phyloP scores from a whole-genome alignment of 345 rosid genomes.

The Dovyalis caffra region DNA sequence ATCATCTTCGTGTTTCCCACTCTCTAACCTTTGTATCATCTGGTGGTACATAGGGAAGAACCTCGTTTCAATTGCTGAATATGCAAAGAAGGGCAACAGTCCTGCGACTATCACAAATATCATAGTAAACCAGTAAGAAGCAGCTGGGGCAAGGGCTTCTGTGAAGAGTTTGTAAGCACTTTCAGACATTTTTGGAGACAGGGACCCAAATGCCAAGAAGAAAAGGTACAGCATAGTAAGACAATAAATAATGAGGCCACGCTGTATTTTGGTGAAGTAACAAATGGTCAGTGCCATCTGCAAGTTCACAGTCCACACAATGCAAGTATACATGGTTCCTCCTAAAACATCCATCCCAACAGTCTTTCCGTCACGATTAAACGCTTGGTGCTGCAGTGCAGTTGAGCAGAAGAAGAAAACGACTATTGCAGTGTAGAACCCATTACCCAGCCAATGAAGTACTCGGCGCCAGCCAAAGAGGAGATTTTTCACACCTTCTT shows the following conservation, averaged over 20 bases:
- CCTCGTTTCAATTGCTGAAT: constrained; percentile 59
- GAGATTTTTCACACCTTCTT: constrained; percentile 82
- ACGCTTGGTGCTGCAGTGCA: constrained; percentile 67
- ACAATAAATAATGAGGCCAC: constrained; percentile 67
- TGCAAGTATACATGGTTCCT: constrained; percentile 71
- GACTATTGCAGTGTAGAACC: constrained; percentile 52
- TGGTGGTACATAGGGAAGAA: constrained; percentile 95
- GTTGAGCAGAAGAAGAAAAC: constrained; percentile 66
- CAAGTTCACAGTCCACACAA: constrained; percentile 85
- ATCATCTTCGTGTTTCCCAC: constrained; percentile 62
- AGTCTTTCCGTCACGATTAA: constrained; percentile 58
- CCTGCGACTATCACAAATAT: constrained; percentile 50
- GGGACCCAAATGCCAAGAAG: constrained; percentile 54
- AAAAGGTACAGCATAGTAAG: constrained; percentile 70
- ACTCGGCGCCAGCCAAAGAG: constrained; percentile 86
- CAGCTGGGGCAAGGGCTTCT: constrained; percentile 77
- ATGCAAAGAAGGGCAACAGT: constrained; percentile 63
- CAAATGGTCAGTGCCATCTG: constrained; percentile 71
- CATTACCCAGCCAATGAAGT: constrained; percentile 78
- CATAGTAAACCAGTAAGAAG: constrained; percentile 69
- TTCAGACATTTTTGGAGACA: constrained; percentile 40
- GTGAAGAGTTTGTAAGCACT: constrained; percentile 63
- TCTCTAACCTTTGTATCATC: constrained; percentile 83
- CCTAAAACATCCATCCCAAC: constrained; percentile 65
- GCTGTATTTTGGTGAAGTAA: constrained; percentile 82